Conservation (phyloP, 164 flowering plant genomes). For the Vitis riparia region DNA sequence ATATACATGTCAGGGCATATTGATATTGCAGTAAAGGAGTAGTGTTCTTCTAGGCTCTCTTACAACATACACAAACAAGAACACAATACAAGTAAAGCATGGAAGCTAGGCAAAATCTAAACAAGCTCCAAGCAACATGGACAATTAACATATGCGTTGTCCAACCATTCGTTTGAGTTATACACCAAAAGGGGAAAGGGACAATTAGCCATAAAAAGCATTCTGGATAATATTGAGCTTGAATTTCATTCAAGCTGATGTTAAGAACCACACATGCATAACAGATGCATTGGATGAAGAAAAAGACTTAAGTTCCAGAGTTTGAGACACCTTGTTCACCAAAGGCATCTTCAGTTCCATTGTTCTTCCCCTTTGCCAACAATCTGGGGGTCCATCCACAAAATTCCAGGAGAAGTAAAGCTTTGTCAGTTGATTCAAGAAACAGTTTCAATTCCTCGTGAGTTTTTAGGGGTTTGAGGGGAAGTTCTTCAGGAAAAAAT, state of each 20-base stretch:
- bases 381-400: conserved; percentile 83
- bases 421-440: conserved; percentile 72
- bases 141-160: background rate
- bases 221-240: background rate
- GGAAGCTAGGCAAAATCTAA: background rate
- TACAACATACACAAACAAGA: background rate
- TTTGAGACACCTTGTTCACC: conserved; percentile 21
- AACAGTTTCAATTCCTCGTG: conserved; percentile 54
- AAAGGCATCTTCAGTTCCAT: conserved; percentile 27
- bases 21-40: background rate
- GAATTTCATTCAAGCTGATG: background rate
- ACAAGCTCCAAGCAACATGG: background rate
- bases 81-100: background rate
- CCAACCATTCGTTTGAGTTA: background rate
- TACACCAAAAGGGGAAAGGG: background rate
- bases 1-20: background rate
- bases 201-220: too few species aligned
- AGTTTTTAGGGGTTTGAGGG: conserved; percentile 45
- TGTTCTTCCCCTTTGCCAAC: conserved; percentile 34
- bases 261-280: background rate
- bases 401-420: conserved; percentile 70
- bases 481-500: conserved; percentile 54
- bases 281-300: background rate
- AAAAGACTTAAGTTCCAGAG: conserved; percentile 11
- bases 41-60: background rate